Base-by-base conservation (phyloP, 163 green algal species). In the Chlorella variabilis region DNA sequence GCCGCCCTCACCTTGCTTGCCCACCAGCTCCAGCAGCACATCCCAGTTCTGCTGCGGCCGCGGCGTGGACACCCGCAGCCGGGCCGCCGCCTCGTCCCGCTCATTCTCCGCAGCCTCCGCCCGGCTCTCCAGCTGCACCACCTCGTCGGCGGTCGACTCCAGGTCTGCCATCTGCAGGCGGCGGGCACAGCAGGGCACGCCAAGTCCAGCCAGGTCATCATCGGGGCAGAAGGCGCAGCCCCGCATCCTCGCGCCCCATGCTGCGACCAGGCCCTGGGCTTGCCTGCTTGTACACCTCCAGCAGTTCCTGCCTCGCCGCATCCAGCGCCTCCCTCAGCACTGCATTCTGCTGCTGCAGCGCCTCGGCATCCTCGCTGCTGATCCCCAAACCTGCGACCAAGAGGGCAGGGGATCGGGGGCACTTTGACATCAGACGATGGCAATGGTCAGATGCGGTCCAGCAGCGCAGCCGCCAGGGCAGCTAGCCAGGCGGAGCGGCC, bases 201-300 rank as follows among this genome's bases (percentile, higher is more conserved):
- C 11, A n/a, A n/a, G n/a, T n/a, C n/a, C n/a, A n/a, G n/a, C n/a
- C n/a, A n/a, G n/a, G n/a, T n/a, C n/a, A n/a, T n/a, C n/a, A n/a
- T n/a, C n/a, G n/a, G n/a, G n/a, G n/a, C n/a, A n/a, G n/a, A n/a
- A n/a, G n/a, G n/a, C n/a, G n/a, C n/a, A n/a, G n/a, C n/a, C n/a
- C n/a, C n/a, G n/a, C n/a, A n/a, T n/a, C n/a, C n/a, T n/a, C n/a
- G n/a, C n/a, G n/a, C n/a, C n/a, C n/a, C n/a, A n/a, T n/a, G n/a
- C n/a, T n/a, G n/a, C n/a, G n/a, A n/a, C n/a, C n/a, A n/a, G n/a
- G n/a, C n/a, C n/a, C n/a, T n/a, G 7, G 27, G 29, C 71, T 23
- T 21, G 18, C 74, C 74, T 80, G 74, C 58, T 81, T 81, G 75
- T 81, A 73, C 29, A 38, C 75, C 3, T 81, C 75, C 27, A 65